Evolutionary conservation across 2,329 filamentous ascomycete species (phyloP), one percentile per base, ranked within the genome.

Genomic region (Metarhizium anisopliae): DNA sequence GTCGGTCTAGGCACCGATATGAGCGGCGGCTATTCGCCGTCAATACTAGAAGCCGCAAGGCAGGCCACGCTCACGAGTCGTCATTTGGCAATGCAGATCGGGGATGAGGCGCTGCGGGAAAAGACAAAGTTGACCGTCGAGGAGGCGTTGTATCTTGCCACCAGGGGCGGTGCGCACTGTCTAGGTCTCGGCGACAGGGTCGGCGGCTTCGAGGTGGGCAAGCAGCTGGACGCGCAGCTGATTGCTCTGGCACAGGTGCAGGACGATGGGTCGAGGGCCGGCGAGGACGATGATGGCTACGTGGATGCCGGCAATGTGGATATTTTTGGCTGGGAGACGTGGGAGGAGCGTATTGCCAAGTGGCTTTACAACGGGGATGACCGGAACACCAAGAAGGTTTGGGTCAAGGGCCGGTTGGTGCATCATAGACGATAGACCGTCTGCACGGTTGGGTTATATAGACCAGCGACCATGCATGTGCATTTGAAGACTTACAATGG

Each of bases 331-430:
- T 90, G 86, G 82, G 93, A 97, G 78, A 82, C 67, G n/a, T 95
- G 89, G 90, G 83, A 87, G 43, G 90, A 97, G 65, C 83, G 77
- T 65, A 74, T 97, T 11, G 89, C 90, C 53, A 99, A 99, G 77
- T 99, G 94, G 94, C 77, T 97, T 59, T 99, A 89, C 72, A 88
- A 83, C 61, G 94, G 94, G 0, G 92, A 97, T 74, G 94, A 97
- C 72, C 78, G 93, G 62, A 97, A 97, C 70, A 93, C 91, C 2
- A 80, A 79, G 63, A 84, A 80, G 62, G 94, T 99, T 5, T 99
- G 93, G 93, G 91, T 97, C 2, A 84, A 80, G 67, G 94, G 94
- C 2, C 74, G 84, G 60, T 70, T 95, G 69, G 94, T 96, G 51
- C 90, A 96, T 73, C 70, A 78, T 67, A 70, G 74, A 62, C 52